These are phyloP conservation scores for Royoungia palumana DNA, from an alignment of 768 basidiomycete species.

Conservation along the genomic window DNA sequence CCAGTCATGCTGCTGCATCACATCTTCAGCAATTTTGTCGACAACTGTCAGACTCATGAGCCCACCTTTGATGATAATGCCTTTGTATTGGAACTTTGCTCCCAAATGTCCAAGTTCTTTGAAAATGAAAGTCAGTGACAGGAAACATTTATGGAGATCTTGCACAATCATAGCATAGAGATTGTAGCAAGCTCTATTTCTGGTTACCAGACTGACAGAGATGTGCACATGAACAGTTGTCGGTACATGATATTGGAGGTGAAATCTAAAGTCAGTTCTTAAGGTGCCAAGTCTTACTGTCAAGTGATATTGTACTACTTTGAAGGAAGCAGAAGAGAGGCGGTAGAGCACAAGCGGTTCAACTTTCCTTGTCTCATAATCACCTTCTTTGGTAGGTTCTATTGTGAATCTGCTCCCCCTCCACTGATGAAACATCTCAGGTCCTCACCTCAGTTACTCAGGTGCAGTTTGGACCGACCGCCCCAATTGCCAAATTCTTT, in stretches of 20 bases:
- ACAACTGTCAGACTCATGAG: slow-evolving; percentile 2
- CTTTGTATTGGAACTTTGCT: slow-evolving; percentile 18
- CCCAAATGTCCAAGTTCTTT: too few relatives aligned
- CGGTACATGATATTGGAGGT: slow-evolving; percentile 19
- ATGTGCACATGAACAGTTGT: slow-evolving; percentile 15
- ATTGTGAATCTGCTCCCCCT: not conserved
- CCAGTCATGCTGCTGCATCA: slow-evolving; percentile 6
- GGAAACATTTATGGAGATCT: not conserved
- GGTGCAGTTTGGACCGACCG: slow-evolving; percentile 24
- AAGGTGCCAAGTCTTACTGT: slow-evolving; percentile 26
- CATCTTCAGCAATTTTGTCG: slow-evolving; percentile 9
- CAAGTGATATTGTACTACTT: slow-evolving; percentile 23
- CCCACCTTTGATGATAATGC: slow-evolving; percentile 2
- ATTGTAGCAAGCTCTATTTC: not conserved
- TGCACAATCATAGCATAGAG: not conserved
- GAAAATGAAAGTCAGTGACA: slow-evolving; percentile 8
- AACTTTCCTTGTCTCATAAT: slow-evolving; percentile 23
- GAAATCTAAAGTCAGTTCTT: slow-evolving; percentile 5
- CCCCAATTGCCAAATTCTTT: slow-evolving; percentile 26
- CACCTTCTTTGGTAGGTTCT: slow-evolving; percentile 20
- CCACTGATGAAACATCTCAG: slow-evolving; percentile 8
- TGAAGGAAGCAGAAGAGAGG: slow-evolving; percentile 5
- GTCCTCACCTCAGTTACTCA: slow-evolving; percentile 17
- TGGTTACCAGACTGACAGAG: slow-evolving; percentile 11
- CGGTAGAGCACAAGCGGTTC: not conserved